Conservation (phyloP, 1,284 basidiomycete species). For the Tausonia pullulans region DNA sequence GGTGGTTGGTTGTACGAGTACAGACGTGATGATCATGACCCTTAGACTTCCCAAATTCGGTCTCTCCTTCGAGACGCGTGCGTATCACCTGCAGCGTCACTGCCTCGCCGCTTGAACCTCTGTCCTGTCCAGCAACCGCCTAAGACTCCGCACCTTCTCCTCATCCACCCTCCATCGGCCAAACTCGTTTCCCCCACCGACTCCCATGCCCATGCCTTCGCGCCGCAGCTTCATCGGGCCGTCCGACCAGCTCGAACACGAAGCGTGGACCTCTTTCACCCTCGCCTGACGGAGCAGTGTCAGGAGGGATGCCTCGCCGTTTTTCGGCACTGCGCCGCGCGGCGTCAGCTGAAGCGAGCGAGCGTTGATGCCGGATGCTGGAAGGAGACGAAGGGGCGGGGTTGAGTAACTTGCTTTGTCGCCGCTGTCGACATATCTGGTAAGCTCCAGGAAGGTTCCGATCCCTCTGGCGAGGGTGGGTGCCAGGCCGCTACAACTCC, state of each 20-base stretch:
- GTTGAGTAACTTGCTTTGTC: background rate
- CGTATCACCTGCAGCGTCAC: too few species aligned
- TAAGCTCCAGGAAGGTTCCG: background rate
- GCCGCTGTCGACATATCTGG: background rate
- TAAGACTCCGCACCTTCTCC: conserved; percentile 40
- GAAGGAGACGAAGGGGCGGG: background rate
- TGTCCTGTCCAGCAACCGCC: conserved; percentile 28
- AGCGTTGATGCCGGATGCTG: conserved; percentile 19
- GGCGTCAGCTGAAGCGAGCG: conserved; percentile 18
- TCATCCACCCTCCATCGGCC: background rate
- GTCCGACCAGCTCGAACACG: conserved; percentile 39
- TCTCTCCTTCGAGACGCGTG: too few species aligned
- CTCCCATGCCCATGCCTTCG: conserved; percentile 58
- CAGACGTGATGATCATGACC: too few species aligned
- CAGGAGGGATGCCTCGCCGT: conserved; percentile 39
- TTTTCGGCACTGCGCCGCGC: conserved; percentile 22
- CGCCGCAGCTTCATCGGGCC: conserved; percentile 39
- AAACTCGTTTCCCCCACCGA: conserved; percentile 27
- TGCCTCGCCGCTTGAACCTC: too few species aligned
- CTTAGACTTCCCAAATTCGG: too few species aligned
- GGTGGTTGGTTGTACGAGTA: too few species aligned
- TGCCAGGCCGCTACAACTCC: background rate
- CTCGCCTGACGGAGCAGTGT: conserved; percentile 44
- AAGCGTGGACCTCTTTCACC: conserved; percentile 49
- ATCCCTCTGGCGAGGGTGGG: background rate